Evolutionary conservation across 225 moss, liverwort and hornwort genomes (phyloP).

Genomic region (Polytrichum commune): DNA sequence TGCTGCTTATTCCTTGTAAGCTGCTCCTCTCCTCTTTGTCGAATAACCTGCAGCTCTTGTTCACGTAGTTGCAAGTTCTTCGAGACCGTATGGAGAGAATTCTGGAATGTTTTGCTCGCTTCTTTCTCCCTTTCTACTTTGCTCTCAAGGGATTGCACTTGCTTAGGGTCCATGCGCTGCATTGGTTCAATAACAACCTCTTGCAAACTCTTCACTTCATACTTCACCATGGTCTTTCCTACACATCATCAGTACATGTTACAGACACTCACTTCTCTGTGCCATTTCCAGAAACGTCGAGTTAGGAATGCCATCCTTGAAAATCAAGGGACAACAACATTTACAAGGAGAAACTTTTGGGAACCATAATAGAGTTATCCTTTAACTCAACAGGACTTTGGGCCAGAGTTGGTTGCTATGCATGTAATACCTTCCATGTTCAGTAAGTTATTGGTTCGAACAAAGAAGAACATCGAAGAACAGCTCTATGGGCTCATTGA

Average conservation of each 20-base stretch:
- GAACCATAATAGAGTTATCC: too few species aligned
- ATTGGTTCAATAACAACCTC: slow-evolving; percentile 78
- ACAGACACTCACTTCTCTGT: too few species aligned
- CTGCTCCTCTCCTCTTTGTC: slow-evolving; percentile 68
- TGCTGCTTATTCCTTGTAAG: slow-evolving; percentile 65
- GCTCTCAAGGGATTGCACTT: slow-evolving; percentile 54
- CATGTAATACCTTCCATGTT: too few species aligned
- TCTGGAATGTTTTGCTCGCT: slow-evolving; percentile 53
- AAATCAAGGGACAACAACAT: too few species aligned
- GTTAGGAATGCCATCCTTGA: too few species aligned
- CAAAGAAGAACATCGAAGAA: too few species aligned
- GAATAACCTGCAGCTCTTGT: slow-evolving; percentile 72
- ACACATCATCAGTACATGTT: slow-evolving; percentile 10
- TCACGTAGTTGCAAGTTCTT: slow-evolving; percentile 63
- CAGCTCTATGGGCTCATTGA: too few species aligned
- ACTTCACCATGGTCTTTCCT: slow-evolving; percentile 88
- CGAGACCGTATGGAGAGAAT: slow-evolving; percentile 50
- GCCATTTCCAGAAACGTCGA: too few species aligned
- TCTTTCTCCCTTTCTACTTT: slow-evolving; percentile 51
- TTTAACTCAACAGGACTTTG: too few species aligned
- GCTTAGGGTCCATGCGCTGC: slow-evolving; percentile 67
- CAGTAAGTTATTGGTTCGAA: too few species aligned
- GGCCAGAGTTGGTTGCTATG: too few species aligned
- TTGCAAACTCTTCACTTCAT: slow-evolving; percentile 65
- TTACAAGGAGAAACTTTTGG: too few species aligned